These are phyloP conservation scores for Raffaelea arxii DNA, from an alignment of 2,329 filamentous ascomycete genomes.

Conservation along the genomic window DNA sequence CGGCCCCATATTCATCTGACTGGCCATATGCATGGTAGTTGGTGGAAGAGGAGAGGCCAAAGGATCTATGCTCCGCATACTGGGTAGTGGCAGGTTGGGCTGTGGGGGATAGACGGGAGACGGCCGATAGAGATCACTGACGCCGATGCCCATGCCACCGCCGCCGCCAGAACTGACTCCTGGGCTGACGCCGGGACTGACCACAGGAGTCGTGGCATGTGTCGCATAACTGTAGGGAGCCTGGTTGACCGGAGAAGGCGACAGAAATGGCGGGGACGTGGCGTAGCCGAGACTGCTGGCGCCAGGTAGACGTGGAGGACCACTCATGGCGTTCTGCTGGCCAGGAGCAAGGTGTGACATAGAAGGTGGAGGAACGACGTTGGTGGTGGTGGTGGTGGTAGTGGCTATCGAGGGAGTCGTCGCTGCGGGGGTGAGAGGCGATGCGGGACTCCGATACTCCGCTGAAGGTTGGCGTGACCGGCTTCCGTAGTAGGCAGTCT, in stretches of 20 bases:
- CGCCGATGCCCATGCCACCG: constrained; percentile 1
- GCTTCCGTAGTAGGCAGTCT: too few species aligned
- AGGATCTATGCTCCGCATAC: constrained; percentile 17
- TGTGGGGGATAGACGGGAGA: constrained; percentile 9
- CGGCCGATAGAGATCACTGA: constrained; percentile 14
- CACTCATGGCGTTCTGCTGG: constrained; percentile 1
- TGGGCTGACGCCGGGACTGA: not conserved
- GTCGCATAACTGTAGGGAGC: constrained; percentile 11
- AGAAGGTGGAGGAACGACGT: constrained; percentile 6
- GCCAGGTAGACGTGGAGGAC: constrained; percentile 9
- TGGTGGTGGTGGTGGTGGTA: constrained; percentile 8
- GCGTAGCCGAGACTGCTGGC: constrained; percentile 11
- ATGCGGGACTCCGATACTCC: not conserved
- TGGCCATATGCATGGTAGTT: not conserved
- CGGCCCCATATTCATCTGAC: not conserved
- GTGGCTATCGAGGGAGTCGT: not conserved
- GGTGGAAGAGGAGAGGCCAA: constrained; percentile 11
- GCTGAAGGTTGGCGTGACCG: not conserved
- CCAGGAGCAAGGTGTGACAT: constrained; percentile 6
- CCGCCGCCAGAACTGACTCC: not conserved
- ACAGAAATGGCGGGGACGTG: constrained; percentile 12
- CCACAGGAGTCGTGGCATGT: not conserved
- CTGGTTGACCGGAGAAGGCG: constrained; percentile 9
- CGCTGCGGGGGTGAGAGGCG: constrained; percentile 1
- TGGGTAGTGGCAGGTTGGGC: constrained; percentile 14